phyloP scores from a whole-genome alignment of 179 eudicot species.

The Spergularia azorica region DNA sequence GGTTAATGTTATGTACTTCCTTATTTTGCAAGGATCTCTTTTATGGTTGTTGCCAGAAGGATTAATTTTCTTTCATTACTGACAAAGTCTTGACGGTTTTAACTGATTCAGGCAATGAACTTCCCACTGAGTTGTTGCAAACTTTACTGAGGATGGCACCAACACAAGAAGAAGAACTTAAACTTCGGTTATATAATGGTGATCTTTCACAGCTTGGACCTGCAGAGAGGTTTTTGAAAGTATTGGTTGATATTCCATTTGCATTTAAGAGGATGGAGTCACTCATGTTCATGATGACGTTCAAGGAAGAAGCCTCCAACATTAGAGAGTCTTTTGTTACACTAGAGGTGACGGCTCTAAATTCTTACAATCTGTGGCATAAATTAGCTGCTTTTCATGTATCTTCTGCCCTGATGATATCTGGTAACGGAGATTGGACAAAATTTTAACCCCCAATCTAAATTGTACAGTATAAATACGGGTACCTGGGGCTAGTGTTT shows the following conservation, averaged over 20 bases:
- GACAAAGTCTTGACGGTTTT: not conserved
- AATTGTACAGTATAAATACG: too few species aligned
- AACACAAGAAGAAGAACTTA: slow-evolving; percentile 79
- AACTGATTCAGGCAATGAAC: slow-evolving; percentile 60
- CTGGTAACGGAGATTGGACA: too few species aligned
- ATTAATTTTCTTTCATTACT: not conserved
- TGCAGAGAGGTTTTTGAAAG: slow-evolving; percentile 75
- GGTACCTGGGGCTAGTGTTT: too few species aligned
- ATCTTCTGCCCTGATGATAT: too few species aligned
- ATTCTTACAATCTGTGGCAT: not conserved
- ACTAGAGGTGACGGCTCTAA: slow-evolving; percentile 52
- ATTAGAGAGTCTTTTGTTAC: slow-evolving; percentile 61
- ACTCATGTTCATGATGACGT: slow-evolving; percentile 62
- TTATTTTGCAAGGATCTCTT: not conserved
- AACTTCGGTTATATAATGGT: slow-evolving; percentile 63
- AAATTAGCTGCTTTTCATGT: too few species aligned
- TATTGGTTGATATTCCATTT: slow-evolving; percentile 68
- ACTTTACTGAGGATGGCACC: slow-evolving; percentile 84
- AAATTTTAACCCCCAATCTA: too few species aligned
- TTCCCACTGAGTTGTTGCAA: slow-evolving; percentile 67
- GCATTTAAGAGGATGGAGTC: slow-evolving; percentile 69
- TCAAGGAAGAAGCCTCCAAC: slow-evolving; percentile 56
- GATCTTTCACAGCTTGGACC: slow-evolving; percentile 62
- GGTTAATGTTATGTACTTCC: not conserved
- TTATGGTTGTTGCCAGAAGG: not conserved